These are phyloP conservation scores for Capsicum pubescens DNA, from an alignment of 257 asterid genomes.

Conservation along the genomic window DNA sequence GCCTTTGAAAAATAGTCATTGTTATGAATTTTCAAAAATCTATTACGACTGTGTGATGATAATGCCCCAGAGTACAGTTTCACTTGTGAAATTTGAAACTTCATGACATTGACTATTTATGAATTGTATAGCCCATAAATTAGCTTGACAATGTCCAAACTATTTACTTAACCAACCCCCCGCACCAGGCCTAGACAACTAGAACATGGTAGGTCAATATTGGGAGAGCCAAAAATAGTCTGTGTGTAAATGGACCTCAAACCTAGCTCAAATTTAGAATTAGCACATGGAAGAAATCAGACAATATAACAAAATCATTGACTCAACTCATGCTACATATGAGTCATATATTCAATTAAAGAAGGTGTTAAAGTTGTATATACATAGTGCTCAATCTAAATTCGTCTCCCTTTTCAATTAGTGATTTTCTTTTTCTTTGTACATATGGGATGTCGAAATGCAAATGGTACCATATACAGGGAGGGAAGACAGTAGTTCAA, in stretches of 20 bases:
- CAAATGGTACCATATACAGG: constrained; percentile 3
- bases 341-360: background rate
- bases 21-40: background rate
- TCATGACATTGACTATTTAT: too few species aligned
- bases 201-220: background rate
- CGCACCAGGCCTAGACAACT: too few species aligned
- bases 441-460: background rate
- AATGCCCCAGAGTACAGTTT: background rate
- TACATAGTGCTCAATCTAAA: background rate
- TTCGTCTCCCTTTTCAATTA: background rate
- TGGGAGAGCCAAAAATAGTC: background rate
- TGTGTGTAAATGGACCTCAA: background rate
- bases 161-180: background rate
- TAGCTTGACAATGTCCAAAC: background rate
- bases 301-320: background rate
- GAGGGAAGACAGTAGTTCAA: constrained; percentile 28
- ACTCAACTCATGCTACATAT: background rate
- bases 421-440: background rate
- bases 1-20: background rate
- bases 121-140: background rate
- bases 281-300: background rate
- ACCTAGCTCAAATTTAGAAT: background rate
- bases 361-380: background rate
- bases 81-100: background rate
- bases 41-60: background rate